Base-by-base conservation (phyloP, 768 basidiomycete genomes). In the Dictyophora rubrovolvata region DNA sequence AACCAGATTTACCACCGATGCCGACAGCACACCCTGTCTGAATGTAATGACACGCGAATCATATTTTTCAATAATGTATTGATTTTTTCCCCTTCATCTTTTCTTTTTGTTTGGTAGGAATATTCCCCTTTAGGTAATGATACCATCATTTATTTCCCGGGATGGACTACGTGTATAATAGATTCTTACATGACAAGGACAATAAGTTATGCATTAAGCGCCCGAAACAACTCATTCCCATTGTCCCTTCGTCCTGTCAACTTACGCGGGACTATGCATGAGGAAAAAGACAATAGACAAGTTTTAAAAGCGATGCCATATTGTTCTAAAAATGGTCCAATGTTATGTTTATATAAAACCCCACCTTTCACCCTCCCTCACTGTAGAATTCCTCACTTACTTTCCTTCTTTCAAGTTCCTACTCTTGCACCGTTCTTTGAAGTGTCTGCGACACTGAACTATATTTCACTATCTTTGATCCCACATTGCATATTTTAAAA, bases 401-500 rank as follows among this genome's bases (percentile, higher is more conserved):
- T 12, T 51, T 42, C 57, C 28, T 47, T 20, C 57, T 20, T 33
- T 42, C 57, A 14, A 12, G 20, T 59, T 21, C 12, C 36, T 51
- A 28, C 22, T 49, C 33, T n/a, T 20, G n/a, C 12, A 23, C 37
- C 14, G 48, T 23, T 56, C 16, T 4, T 20, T 33, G 7, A 6
- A 46, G 56, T 58, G 56, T 58, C 56, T 58, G 56, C 48, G 48
- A 58, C 56, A 58, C 56, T 35, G 34, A 21, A 14, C 20, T 48
- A 47, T 52, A 46, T 23, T 28, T 42, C 37, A 36, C 48, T 3
- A 12, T 42, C 42, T 42, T 42, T 42, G n/a, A 14, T 9, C 42
- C 42, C 42, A 12, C 42, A 28, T 28, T 28, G 28, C 28, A n/a
- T 42, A 2, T 42, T 9, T 12, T 42, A n/a, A n/a, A 42, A 42